Evolutionary conservation across 176 grass and related monocot species (phyloP).

Genomic region (Bothriochloa decipiens): DNA sequence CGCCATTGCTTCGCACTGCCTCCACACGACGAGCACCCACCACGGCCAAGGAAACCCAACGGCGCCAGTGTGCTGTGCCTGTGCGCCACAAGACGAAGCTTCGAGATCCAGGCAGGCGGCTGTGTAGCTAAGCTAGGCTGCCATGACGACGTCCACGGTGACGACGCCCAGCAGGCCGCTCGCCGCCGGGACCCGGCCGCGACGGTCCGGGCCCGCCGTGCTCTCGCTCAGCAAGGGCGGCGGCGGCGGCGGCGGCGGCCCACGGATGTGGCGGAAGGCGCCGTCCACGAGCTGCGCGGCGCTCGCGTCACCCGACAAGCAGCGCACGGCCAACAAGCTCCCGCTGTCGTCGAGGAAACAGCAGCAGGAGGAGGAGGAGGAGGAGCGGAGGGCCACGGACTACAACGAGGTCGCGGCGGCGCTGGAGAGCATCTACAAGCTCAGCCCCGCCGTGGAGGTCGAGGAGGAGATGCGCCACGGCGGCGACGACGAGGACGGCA

Average conservation of each 20-base stretch:
- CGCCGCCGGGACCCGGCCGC: conserved; percentile 38
- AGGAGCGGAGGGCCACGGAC: conserved; percentile 37
- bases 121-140: too few relatives aligned
- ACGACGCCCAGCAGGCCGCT: conserved; percentile 56
- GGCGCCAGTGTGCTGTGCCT: not conserved
- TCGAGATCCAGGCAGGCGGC: not conserved
- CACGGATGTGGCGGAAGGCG: not conserved
- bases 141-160: conserved; percentile 58
- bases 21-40: not conserved
- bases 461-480: conserved; percentile 19
- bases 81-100: not conserved
- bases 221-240: conserved; percentile 27
- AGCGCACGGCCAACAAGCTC: not conserved
- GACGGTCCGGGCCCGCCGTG: conserved; percentile 41
- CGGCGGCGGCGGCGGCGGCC: not conserved
- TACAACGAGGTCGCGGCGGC: conserved; percentile 85
- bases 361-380: not conserved
- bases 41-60: not conserved
- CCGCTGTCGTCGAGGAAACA: not conserved
- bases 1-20: not conserved
- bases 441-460: conserved; percentile 61
- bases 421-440: conserved; percentile 90
- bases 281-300: conserved; percentile 60
- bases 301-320: conserved; percentile 56
- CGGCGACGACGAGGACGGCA: not conserved